Evolutionary conservation across 257 asterid genomes (phyloP).

Genomic region (Solanum phureja): DNA sequence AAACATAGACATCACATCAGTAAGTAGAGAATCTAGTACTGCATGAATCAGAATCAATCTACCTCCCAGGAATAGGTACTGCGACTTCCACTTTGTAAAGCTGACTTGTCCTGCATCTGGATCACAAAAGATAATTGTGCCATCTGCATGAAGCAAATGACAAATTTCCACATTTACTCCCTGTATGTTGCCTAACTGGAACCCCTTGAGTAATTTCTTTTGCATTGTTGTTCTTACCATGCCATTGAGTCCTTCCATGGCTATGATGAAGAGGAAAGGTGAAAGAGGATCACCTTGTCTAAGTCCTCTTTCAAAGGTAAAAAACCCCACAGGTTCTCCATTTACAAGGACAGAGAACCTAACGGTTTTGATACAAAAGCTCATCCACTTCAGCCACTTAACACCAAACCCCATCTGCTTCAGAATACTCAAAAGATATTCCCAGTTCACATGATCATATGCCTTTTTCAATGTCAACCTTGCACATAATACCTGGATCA

Average conservation of each 20-base stretch:
- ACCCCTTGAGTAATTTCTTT: not conserved
- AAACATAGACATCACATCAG: not conserved
- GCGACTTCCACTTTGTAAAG: not conserved
- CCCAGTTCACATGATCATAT: not conserved
- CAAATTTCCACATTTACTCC: not conserved
- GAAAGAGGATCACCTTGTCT: not conserved
- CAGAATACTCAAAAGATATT: not conserved
- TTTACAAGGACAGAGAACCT: not conserved
- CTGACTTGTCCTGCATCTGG: not conserved
- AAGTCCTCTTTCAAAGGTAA: not conserved
- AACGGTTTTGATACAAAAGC: not conserved
- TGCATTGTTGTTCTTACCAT: not conserved
- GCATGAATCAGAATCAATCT: not conserved
- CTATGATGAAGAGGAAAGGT: not conserved
- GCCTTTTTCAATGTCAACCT: not conserved
- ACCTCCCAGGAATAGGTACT: not conserved
- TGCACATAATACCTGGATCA: not conserved
- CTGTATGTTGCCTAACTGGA: not conserved
- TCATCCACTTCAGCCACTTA: not conserved
- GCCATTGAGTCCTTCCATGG: not conserved
- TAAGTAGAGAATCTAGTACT: not conserved
- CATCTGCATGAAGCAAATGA: not conserved
- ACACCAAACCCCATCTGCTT: not conserved
- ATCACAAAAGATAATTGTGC: not conserved
- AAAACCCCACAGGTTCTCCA: not conserved